Evolutionary conservation across 352 stramenopile species (phyloP), one percentile per base, ranked within the genome.

Genomic region (Phytopythium delawarense): DNA sequence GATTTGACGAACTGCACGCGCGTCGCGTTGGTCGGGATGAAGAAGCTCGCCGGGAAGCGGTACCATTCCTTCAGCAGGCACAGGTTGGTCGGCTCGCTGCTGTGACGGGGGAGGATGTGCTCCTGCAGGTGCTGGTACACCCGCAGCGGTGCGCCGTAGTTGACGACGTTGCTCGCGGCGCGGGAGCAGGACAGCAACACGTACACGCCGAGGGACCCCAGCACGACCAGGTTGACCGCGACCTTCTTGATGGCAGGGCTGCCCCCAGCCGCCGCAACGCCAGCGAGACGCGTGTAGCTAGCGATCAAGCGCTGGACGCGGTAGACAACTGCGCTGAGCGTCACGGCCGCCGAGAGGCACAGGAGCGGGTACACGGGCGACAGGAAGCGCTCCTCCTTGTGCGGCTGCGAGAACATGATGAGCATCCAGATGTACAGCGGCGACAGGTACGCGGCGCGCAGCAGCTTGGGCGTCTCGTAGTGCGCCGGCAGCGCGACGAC

Each of bases 311-410:
- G 54, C 46, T 67, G 66, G 6, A 85, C 52, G 13, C 67, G 61
- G 64, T 78, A 64, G 6, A 79, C 72, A 7, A 85, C 39, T 13
- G 73, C 71, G 49, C 87, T 85, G 18, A 97, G 63, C 18, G 81
- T 86, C 42, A 88, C 70, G 2, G 89, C 94, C 39, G 88, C 91
- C 32, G 75, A 71, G 23, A 97, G 67, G 62, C 82, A 94, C 6
- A 98, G 68, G 1, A 98, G 76, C 16, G 96, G 93, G 69, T 99
- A 99, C 8, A 98, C 78, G 0, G 96, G 96, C 63, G 96, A 99
- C 20, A 99, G 66, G 70, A 99, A 99, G 7, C 97, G 84, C 78
- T 99, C 97, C 67, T 99, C 97, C 70, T 99, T 99, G 84, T 99
- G 97, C 25, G 96, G 83, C 67, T 98, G 84, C n/a, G 83, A 64